Evolutionary conservation across 2,329 filamentous ascomycete genomes (phyloP).

Genomic region (Cladosporium sp.): DNA sequence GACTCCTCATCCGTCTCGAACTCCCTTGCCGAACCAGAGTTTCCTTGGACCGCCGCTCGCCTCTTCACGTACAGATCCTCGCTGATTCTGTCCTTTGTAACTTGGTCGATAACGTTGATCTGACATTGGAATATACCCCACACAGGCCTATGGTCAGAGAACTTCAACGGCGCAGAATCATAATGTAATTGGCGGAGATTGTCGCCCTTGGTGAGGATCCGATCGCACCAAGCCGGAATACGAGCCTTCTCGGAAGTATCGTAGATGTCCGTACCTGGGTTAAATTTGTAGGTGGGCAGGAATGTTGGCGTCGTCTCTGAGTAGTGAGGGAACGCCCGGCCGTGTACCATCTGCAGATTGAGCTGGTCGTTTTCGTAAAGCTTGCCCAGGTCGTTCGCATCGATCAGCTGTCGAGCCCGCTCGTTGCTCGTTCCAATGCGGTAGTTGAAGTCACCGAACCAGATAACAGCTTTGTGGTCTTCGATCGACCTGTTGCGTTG

Average conservation of each 20-base stretch:
- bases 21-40: conserved; percentile 57
- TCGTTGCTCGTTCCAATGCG: conserved; percentile 84
- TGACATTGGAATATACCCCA: conserved; percentile 85
- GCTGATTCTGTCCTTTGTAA: conserved; percentile 69
- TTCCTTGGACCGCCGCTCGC: conserved; percentile 66
- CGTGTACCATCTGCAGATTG: conserved; percentile 94
- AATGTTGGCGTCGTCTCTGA: conserved; percentile 88
- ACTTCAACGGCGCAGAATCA: conserved; percentile 75
- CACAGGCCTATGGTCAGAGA: conserved; percentile 96
- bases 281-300: conserved; percentile 92
- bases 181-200: conserved; percentile 84
- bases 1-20: conserved; percentile 76
- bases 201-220: conserved; percentile 81
- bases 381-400: conserved; percentile 70
- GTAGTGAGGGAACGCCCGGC: conserved; percentile 86
- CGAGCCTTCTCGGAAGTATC: conserved; percentile 94
- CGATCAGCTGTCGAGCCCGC: conserved; percentile 72
- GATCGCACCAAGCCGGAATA: conserved; percentile 96
- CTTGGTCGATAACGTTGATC: conserved; percentile 79
- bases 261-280: conserved; percentile 83
- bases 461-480: conserved; percentile 87
- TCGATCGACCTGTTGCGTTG: conserved; percentile 89
- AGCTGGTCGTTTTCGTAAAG: conserved; percentile 94
- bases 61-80: conserved; percentile 71
- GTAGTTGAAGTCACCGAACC: conserved; percentile 98